Evolutionary conservation across 129 eudicot species (phyloP).

Genomic region (Escallonia rubra): DNA sequence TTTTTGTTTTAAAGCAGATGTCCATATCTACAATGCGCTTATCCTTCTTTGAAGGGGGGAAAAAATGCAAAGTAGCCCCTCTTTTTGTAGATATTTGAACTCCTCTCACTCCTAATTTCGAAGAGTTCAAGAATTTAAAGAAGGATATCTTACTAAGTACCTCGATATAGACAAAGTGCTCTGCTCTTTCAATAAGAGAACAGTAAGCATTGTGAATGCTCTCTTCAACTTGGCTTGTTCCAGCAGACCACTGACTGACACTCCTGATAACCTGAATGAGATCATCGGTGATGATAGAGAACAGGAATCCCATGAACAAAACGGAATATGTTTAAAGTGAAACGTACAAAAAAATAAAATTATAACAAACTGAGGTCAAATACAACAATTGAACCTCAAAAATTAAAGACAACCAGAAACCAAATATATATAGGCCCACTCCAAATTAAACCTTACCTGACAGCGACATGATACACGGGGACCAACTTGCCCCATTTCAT

Average conservation of each 20-base stretch:
- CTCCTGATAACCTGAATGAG: conserved; percentile 71
- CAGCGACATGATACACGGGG: conserved; percentile 91
- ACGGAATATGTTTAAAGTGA: background rate
- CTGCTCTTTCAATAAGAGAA: conserved; percentile 92
- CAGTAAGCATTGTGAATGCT: conserved; percentile 95
- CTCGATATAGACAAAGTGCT: conserved; percentile 91
- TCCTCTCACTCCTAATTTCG: too few species aligned
- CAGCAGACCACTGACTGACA: conserved; percentile 98
- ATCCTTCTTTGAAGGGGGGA: too few species aligned
- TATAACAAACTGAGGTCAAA: background rate
- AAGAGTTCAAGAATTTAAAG: background rate
- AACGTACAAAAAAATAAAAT: background rate
- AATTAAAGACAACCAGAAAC: background rate
- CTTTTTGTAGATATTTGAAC: too few species aligned
- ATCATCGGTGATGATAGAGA: background rate
- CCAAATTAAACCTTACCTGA: conserved; percentile 49
- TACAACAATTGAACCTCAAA: background rate
- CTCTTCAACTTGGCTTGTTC: conserved; percentile 92
- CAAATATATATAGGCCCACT: background rate
- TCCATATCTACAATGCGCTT: too few species aligned
- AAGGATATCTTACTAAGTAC: conserved; percentile 21
- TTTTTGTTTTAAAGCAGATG: too few species aligned
- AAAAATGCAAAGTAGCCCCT: too few species aligned
- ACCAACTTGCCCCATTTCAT: conserved; percentile 92
- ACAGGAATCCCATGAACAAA: background rate